Conservation (phyloP, 169 alveolate species). For the Fabrea salina region DNA sequence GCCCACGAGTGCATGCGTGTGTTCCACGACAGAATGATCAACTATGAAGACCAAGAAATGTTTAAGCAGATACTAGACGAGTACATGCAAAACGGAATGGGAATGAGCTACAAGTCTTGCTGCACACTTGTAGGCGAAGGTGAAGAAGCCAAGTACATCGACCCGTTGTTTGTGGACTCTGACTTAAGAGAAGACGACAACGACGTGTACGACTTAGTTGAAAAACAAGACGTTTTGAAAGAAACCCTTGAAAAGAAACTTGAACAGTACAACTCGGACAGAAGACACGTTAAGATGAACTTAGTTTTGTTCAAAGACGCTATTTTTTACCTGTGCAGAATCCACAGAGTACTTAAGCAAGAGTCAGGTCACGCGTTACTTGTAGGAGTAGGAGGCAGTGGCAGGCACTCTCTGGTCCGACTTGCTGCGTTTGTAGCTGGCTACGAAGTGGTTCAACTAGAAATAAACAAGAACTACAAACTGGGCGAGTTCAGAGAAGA, state of each 20-base stretch:
- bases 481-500: constrained; percentile 85
- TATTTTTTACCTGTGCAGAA: constrained; percentile 80
- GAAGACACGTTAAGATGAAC: constrained; percentile 79
- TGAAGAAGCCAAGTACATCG: constrained; percentile 67
- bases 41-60: constrained; percentile 79
- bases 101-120: constrained; percentile 56
- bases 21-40: constrained; percentile 88
- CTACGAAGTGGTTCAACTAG: constrained; percentile 82
- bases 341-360: constrained; percentile 76
- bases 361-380: constrained; percentile 91
- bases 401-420: constrained; percentile 89
- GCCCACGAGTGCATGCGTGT: constrained; percentile 91
- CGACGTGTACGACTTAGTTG: constrained; percentile 79
- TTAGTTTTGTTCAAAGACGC: constrained; percentile 91
- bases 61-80: constrained; percentile 70
- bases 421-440: constrained; percentile 84
- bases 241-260: constrained; percentile 68
- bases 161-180: constrained; percentile 59
- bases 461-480: constrained; percentile 85
- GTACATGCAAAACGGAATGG: constrained; percentile 62
- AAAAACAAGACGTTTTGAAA: constrained; percentile 70
- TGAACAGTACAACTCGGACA: constrained; percentile 81
- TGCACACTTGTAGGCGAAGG: constrained; percentile 47
- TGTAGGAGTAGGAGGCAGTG: constrained; percentile 94
- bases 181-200: constrained; percentile 66